Conservation (phyloP, 495 filamentous ascomycete genomes). For the Neurospora tetrasperma region DNA sequence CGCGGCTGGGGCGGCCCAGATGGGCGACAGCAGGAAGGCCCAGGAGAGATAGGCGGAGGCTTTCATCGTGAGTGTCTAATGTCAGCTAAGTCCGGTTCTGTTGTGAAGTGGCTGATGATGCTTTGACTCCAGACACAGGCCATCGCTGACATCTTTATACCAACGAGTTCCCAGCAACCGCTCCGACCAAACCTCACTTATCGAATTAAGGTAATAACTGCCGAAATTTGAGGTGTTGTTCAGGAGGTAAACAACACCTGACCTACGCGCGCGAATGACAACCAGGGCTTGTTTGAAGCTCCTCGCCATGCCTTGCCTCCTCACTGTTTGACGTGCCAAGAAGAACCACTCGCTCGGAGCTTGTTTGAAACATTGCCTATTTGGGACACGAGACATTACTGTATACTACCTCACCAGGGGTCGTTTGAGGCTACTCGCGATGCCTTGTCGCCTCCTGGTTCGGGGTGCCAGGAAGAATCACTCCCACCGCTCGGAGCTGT, state of each 20-base stretch:
- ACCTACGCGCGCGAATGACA: neutral
- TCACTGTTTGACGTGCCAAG: too few species aligned
- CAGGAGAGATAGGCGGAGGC: neutral
- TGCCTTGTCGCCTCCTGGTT: neutral
- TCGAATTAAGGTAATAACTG: neutral
- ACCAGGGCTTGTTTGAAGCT: neutral
- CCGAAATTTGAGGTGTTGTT: neutral
- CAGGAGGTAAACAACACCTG: neutral
- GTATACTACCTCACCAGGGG: neutral
- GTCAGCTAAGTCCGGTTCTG: neutral
- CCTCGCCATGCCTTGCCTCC: neutral
- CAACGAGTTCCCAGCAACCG: neutral
- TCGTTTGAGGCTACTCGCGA: neutral
- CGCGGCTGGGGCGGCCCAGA: neutral
- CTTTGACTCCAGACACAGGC: neutral
- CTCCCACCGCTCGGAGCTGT: neutral
- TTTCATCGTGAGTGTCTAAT: neutral
- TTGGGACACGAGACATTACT: neutral
- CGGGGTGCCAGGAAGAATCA: neutral
- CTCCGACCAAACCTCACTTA: neutral
- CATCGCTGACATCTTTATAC: neutral
- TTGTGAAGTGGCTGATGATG: neutral
- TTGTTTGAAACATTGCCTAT: neutral
- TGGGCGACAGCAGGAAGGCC: neutral
- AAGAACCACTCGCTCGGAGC: neutral